Evolutionary conservation across 306 rosid genomes (phyloP).

Genomic region (Dryas alaskensis): DNA sequence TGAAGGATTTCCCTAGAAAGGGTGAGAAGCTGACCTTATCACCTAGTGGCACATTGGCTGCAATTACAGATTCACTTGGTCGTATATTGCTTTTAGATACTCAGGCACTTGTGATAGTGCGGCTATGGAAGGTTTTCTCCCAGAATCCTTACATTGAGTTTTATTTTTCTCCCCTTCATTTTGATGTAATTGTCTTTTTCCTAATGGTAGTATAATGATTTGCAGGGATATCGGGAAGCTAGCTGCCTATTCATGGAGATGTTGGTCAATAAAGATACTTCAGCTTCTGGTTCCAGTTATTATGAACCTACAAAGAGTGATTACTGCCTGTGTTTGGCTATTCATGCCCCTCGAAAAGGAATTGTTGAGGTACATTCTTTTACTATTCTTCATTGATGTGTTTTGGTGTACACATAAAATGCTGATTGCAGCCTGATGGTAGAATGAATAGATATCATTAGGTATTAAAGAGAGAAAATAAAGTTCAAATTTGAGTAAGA

Average conservation of each 20-base stretch:
- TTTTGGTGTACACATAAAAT: background rate
- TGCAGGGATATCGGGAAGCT: slow-evolving; percentile 96
- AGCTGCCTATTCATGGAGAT: slow-evolving; percentile 95
- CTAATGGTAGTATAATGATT: slow-evolving; percentile 18
- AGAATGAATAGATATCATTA: background rate
- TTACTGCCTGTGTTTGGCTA: slow-evolving; percentile 93
- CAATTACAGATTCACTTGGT: slow-evolving; percentile 96
- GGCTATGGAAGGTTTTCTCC: slow-evolving; percentile 83
- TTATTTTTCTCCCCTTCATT: background rate
- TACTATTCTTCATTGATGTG: background rate
- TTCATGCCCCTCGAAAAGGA: slow-evolving; percentile 96
- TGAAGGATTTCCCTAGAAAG: slow-evolving; percentile 95
- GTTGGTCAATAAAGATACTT: slow-evolving; percentile 69
- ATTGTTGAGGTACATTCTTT: slow-evolving; percentile 66
- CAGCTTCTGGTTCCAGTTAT: slow-evolving; percentile 54
- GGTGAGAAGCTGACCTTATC: slow-evolving; percentile 95
- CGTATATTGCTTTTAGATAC: slow-evolving; percentile 94
- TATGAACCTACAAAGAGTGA: slow-evolving; percentile 82
- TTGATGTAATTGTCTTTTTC: slow-evolving; percentile 7
- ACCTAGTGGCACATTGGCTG: slow-evolving; percentile 97
- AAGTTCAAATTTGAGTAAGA: background rate
- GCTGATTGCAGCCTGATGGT: background rate
- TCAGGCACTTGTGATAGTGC: slow-evolving; percentile 96
- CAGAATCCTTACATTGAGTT: slow-evolving; percentile 1
- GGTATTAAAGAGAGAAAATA: background rate